phyloP scores from a whole-genome alignment of 2,329 filamentous ascomycete species.

The Myotisia sp. region DNA sequence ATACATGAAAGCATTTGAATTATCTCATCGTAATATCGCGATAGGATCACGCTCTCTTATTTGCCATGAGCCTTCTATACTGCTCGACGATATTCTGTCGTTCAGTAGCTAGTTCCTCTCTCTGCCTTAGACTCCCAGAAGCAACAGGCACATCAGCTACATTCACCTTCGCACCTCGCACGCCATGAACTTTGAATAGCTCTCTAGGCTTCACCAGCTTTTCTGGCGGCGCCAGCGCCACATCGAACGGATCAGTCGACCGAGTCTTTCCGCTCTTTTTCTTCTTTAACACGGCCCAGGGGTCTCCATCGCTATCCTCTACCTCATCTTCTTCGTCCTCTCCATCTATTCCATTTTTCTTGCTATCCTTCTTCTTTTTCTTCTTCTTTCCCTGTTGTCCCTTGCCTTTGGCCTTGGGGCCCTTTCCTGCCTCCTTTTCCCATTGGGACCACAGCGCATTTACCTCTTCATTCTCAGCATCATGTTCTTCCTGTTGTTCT shows the following conservation, averaged over 20 bases:
- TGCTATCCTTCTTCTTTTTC: slow-evolving; percentile 39
- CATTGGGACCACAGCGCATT: slow-evolving; percentile 51
- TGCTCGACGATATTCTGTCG: slow-evolving; percentile 57
- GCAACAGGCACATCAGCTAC: slow-evolving; percentile 55
- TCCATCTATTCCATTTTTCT: slow-evolving; percentile 21
- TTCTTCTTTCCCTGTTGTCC: slow-evolving; percentile 44
- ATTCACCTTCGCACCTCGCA: slow-evolving; percentile 48
- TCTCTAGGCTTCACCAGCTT: slow-evolving; percentile 49
- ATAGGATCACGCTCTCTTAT: slow-evolving; percentile 25
- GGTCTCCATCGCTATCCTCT: slow-evolving; percentile 48
- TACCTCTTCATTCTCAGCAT: slow-evolving; percentile 48
- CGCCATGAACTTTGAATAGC: slow-evolving; percentile 47
- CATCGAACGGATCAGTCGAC: slow-evolving; percentile 28
- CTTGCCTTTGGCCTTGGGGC: slow-evolving; percentile 42
- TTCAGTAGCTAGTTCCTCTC: slow-evolving; percentile 58
- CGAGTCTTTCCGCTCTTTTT: slow-evolving; percentile 36
- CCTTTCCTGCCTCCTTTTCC: slow-evolving; percentile 39
- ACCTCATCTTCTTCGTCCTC: slow-evolving; percentile 28
- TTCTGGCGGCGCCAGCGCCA: slow-evolving; percentile 63
- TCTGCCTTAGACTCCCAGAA: slow-evolving; percentile 55
- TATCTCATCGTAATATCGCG: neutral
- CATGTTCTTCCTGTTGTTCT: slow-evolving; percentile 56
- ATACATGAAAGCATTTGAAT: neutral
- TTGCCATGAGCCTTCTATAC: slow-evolving; percentile 57
- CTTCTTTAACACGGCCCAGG: slow-evolving; percentile 60